These are phyloP conservation scores for Eutrema heterophyllum DNA, from an alignment of 345 rosid species.

Conservation along the genomic window DNA sequence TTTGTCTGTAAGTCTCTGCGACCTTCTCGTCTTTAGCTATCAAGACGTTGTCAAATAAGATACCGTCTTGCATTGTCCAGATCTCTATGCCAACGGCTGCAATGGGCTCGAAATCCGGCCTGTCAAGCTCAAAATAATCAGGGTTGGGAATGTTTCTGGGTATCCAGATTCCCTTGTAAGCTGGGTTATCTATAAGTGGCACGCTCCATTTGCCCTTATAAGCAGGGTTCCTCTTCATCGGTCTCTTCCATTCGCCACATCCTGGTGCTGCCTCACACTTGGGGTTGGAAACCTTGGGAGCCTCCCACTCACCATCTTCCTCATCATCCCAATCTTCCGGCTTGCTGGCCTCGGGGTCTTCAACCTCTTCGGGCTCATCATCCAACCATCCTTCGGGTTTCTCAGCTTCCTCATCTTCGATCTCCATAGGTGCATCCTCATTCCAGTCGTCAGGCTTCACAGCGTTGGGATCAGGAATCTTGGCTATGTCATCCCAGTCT, in stretches of 20 bases:
- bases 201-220: conserved; percentile 80
- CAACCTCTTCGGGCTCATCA: conserved; percentile 78
- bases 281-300: conserved; percentile 70
- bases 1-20: conserved; percentile 41
- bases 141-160: conserved; percentile 79
- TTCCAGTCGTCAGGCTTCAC: conserved; percentile 85
- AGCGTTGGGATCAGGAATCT: conserved; percentile 67
- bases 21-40: conserved; percentile 58
- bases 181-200: conserved; percentile 72
- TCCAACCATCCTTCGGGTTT: conserved; percentile 85
- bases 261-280: conserved; percentile 66
- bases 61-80: conserved; percentile 93
- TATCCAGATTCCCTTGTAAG: conserved; percentile 83
- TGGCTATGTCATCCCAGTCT: conserved; percentile 82
- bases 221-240: conserved; percentile 64
- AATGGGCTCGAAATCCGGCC: conserved; percentile 66
- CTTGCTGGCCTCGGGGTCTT: conserved; percentile 75
- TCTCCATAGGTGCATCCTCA: conserved; percentile 83
- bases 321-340: conserved; percentile 94
- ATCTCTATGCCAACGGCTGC: conserved; percentile 85
- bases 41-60: conserved; percentile 66
- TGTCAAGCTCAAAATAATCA: conserved; percentile 59
- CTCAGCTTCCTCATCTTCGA: conserved; percentile 63
- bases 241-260: conserved; percentile 82
- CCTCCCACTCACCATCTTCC: conserved; percentile 88